Base-by-base conservation (phyloP, 2,329 filamentous ascomycete species). In the Malbranchea zuffiana region DNA sequence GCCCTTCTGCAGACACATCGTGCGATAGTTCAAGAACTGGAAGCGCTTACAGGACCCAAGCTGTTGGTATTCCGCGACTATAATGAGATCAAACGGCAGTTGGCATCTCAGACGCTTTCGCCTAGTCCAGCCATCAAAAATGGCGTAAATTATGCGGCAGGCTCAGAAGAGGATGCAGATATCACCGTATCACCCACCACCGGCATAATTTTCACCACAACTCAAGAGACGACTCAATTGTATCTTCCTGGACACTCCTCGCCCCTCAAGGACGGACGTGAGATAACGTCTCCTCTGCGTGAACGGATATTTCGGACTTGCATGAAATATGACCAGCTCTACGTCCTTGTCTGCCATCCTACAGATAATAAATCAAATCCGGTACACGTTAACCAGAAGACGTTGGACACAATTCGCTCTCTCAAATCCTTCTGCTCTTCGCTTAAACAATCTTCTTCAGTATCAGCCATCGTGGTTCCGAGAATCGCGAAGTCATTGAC, bases 211-310 rank as follows among this genome's bases (percentile, higher is more conserved):
- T 51, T 82, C 13, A 82, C 82, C 1, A 82, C 74, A 0, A 61
- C 87, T 4, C 74, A 87, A 43, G 75, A 79, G 45, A 67, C 81
- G 17, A 80, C 78, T 28, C 87, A 94, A 50, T 73, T 69, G 32
- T 66, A 79, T 2, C 64, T 86, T 0, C 82, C 83, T 0, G 77
- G 78, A 0, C 69, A 74, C 35, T 63, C 56, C 6, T 44, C 49
- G 10, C 25, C 10, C n/a, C 12, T 41, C 37, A 1, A 35, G 13
- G 8, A 30, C 35, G 15, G 44, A 39, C 7, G 41, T 51, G 17
- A 45, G 50, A 23, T 37, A 7, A 24, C 11, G 5, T 61, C 66
- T 3, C 59, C 62, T 10, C 62, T 85, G 10, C 68, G 71, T 24
- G 66, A 75, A 34, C 66, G 69, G 2, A 61, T 88, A 6, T 51